phyloP scores from a whole-genome alignment of 306 rosid species.

The Inga oerstediana region DNA sequence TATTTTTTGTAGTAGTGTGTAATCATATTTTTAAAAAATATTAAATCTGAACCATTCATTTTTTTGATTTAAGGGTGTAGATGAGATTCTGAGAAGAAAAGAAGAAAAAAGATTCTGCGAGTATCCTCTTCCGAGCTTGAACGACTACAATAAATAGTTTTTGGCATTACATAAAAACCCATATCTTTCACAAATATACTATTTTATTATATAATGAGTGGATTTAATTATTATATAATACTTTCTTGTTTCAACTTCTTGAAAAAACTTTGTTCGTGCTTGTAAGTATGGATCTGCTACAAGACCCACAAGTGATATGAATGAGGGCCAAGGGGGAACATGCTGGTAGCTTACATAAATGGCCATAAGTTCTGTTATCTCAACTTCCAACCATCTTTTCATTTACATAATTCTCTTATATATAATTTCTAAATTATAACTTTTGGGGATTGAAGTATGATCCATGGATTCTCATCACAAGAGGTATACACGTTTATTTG shows the following conservation, averaged over 20 bases:
- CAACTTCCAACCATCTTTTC: conserved; percentile 33
- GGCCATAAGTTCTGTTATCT: conserved; percentile 30
- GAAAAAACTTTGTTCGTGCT: conserved; percentile 5
- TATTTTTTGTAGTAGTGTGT: too few relatives aligned
- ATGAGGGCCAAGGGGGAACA: conserved; percentile 27
- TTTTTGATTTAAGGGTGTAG: too few relatives aligned
- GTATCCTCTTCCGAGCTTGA: neutral
- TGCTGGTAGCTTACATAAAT: conserved; percentile 22
- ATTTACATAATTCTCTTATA: neutral
- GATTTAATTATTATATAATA: neutral
- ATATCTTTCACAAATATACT: neutral
- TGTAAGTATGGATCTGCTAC: conserved; percentile 20
- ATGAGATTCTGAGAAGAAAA: too few relatives aligned
- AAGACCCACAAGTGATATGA: conserved; percentile 32
- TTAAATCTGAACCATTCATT: too few relatives aligned
- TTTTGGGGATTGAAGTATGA: neutral
- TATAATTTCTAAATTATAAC: neutral
- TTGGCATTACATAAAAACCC: conserved; percentile 13
- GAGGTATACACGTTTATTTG: neutral
- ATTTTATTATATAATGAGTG: conserved; percentile 1
- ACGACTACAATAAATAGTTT: neutral
- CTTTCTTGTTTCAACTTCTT: conserved; percentile 3
- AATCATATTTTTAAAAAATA: too few relatives aligned
- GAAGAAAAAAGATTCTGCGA: too few relatives aligned
- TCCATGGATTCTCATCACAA: neutral